Evolutionary conservation across 371 early-diverging fungal species (phyloP), one percentile per base, ranked within the genome.

Genomic region (Mucor irregularis): DNA sequence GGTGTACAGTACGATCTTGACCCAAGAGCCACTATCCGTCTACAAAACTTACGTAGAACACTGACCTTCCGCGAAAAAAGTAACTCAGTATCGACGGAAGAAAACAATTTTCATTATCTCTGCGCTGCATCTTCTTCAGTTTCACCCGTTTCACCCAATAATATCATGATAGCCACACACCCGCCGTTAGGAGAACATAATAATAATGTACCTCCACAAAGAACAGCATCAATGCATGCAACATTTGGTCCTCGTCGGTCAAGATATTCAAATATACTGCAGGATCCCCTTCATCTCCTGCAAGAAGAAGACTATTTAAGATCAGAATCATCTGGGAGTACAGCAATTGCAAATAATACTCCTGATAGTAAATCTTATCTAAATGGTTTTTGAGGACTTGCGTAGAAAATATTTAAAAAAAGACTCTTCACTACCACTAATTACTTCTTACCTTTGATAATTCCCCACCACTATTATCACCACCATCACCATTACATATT

Each of bases 141-240:
- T 16, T 33, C 53, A 9, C 53, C 53, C 2, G 24, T 44, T 6
- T 45, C 45, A 29, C 45, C n/a, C 29, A 29, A 29, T n/a, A 2
- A 17, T n/a, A 53, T 43, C 31, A 30, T 44, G 24, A 53, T 43
- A 34, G 44, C 53, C n/a, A n/a, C n/a, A n/a, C n/a, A n/a, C n/a
- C n/a, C n/a, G n/a, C n/a, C n/a, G n/a, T n/a, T n/a, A n/a, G n/a
- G n/a, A 43, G 53, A 35, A 43, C 44, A 44, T 4, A 10, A 19
- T 16, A 29, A 37, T 5, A 42, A 14, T 22, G 44, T 53, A 21
- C 55, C 50, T 48, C 61, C 61, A 35, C 40, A 47, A 50, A 40
- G 61, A 44, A 49, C 49, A 26, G 61, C 61, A 21, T 61, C 61
- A 21, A 61, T 61, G 61, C 61, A 53, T 48, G 53, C 61, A 30